Conservation (phyloP, 805 yeast genomes). For the Zygoascus biomembranicola region DNA sequence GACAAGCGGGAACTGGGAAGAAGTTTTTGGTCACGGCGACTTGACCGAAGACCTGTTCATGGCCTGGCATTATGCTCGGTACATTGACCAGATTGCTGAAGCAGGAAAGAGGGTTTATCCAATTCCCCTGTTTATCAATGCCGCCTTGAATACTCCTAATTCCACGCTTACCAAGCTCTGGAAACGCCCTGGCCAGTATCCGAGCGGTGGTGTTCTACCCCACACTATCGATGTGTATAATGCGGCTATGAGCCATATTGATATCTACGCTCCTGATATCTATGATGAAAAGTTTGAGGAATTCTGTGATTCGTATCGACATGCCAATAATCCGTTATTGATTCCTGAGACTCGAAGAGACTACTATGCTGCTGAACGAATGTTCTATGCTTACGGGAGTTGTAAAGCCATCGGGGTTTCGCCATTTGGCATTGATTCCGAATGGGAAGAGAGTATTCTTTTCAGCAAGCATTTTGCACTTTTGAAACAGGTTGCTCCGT, state of each 20-base stretch:
- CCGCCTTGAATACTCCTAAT: slow-evolving; percentile 6
- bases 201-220: slow-evolving; percentile 14
- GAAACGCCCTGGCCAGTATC: slow-evolving; percentile 13
- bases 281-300: slow-evolving; percentile 11
- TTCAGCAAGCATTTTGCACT: slow-evolving; percentile 10
- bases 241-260: slow-evolving; percentile 5
- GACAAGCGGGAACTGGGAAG: slow-evolving; percentile 7
- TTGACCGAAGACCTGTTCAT: slow-evolving; percentile 13
- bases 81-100: slow-evolving; percentile 11
- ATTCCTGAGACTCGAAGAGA: slow-evolving; percentile 17
- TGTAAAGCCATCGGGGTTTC: slow-evolving; percentile 14
- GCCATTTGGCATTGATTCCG: slow-evolving; percentile 15
- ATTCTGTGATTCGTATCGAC: slow-evolving; percentile 7
- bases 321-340: slow-evolving; percentile 7
- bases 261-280: slow-evolving; percentile 12
- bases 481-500: slow-evolving; percentile 5
- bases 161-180: slow-evolving; percentile 3
- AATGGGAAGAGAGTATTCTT: slow-evolving; percentile 6
- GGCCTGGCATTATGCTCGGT: slow-evolving; percentile 15
- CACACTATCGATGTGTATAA: slow-evolving; percentile 12
- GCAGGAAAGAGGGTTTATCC: slow-evolving; percentile 11
- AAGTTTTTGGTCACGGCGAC: slow-evolving; percentile 11
- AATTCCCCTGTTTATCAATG: slow-evolving; percentile 13
- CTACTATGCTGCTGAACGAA: slow-evolving; percentile 11
- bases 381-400: slow-evolving; percentile 9